These are phyloP conservation scores for Zanthoxylum bungeanum DNA, from an alignment of 345 rosid species.

Conservation along the genomic window DNA sequence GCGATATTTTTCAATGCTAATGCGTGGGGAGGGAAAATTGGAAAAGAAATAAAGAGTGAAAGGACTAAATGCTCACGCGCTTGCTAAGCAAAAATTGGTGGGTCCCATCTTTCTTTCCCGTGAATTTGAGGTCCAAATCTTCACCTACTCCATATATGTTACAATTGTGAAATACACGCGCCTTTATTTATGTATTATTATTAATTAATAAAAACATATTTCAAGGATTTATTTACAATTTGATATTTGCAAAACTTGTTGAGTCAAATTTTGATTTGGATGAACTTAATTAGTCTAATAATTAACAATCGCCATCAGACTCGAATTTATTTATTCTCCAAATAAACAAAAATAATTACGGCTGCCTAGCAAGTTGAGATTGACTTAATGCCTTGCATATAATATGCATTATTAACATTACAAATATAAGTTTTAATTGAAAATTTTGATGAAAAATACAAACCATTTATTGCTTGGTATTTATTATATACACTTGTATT, in stretches of 20 bases:
- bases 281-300: background rate
- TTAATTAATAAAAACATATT: background rate
- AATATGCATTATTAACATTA: too few species aligned
- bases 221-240: background rate
- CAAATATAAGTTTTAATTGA: too few species aligned
- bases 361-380: background rate
- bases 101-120: background rate
- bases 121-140: background rate
- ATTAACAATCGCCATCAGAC: too few species aligned
- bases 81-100: background rate
- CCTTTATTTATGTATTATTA: background rate
- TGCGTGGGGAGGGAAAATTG: background rate
- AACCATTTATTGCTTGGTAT: background rate
- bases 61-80: constrained; percentile 12
- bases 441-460: too few species aligned
- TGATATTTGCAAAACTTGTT: background rate
- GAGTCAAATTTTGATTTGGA: background rate
- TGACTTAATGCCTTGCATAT: background rate
- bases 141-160: background rate
- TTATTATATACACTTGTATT: too few species aligned
- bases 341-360: background rate
- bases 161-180: background rate
- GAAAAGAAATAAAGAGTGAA: too few species aligned
- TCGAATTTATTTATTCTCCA: background rate
- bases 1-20: too few species aligned